phyloP scores from a whole-genome alignment of 2,329 filamentous ascomycete species.

The Pseudocercospora fijiensis region DNA sequence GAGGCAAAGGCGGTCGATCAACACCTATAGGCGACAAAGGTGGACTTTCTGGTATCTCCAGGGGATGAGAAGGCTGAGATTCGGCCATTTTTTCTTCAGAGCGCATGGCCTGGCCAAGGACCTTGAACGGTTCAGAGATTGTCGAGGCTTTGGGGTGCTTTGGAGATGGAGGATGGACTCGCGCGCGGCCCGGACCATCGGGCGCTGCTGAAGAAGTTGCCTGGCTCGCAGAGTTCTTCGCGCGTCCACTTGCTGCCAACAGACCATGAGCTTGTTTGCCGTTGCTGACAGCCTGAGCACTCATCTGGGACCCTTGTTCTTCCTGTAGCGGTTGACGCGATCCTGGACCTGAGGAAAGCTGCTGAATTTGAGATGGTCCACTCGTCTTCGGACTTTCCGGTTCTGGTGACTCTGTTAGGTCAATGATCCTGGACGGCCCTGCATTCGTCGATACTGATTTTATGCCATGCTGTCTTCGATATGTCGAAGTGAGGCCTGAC shows the following conservation, averaged over 20 bases:
- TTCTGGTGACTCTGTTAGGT: neutral
- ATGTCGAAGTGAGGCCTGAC: neutral
- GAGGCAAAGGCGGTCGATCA: neutral
- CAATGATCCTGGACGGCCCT: neutral
- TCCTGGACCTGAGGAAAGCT: neutral
- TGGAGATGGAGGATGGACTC: neutral
- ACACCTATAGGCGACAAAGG: neutral
- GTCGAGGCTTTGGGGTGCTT: neutral
- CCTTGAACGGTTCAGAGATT: neutral
- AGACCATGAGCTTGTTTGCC: neutral
- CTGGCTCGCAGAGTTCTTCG: neutral
- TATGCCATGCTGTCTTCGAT: neutral
- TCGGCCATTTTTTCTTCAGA: neutral
- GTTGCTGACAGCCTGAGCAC: neutral
- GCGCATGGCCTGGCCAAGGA: neutral
- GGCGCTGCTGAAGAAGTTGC: neutral
- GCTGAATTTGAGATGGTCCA: neutral
- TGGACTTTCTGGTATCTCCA: constrained; percentile 9
- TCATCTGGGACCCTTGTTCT: neutral
- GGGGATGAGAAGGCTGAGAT: neutral
- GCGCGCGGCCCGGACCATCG: neutral
- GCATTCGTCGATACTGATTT: neutral
- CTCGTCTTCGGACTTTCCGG: neutral
- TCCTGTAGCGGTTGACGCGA: neutral
- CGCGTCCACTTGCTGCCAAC: neutral